Conservation (phyloP, 176 grass and related monocot genomes). For the Phragmites australis region DNA sequence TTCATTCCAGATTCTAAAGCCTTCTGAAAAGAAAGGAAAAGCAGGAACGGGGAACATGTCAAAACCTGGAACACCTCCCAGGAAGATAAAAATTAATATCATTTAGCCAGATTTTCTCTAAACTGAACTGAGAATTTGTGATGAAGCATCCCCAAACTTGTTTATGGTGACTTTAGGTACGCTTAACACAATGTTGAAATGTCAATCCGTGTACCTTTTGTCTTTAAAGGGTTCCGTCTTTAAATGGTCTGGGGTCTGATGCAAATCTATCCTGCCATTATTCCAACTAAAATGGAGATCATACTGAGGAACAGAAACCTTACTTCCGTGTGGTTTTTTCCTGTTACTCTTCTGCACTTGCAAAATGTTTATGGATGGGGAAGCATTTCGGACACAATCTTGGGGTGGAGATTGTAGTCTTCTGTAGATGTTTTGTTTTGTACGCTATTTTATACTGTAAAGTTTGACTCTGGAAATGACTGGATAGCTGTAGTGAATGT, state of each 20-base stretch:
- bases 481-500: conserved; percentile 2
- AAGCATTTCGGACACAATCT: not conserved
- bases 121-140: conserved; percentile 22
- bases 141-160: conserved; percentile 35
- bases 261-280: conserved; percentile 12
- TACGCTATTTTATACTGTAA: conserved; percentile 34
- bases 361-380: conserved; percentile 8
- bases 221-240: too few species aligned
- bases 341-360: conserved; percentile 7
- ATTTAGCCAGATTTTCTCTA: conserved; percentile 29
- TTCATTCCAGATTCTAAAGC: conserved; percentile 81
- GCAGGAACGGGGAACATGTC: conserved; percentile 40
- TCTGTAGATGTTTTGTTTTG: conserved; percentile 34
- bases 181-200: conserved; percentile 27
- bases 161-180: conserved; percentile 29
- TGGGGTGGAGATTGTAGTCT: conserved; percentile 1
- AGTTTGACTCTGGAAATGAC: conserved; percentile 17
- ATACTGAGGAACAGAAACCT: conserved; percentile 24
- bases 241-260: conserved; percentile 26
- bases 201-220: not conserved
- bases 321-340: not conserved
- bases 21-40: conserved; percentile 83
- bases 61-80: conserved; percentile 63
- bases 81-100: conserved; percentile 64
- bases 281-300: conserved; percentile 13